Percentiles rank a stretch among this genome's conserved stretches.
These are phyloP conservation scores for Lachnum nothofagi DNA, from an alignment of 2,329 filamentous ascomycete genomes.

Conservation along the genomic window DNA sequence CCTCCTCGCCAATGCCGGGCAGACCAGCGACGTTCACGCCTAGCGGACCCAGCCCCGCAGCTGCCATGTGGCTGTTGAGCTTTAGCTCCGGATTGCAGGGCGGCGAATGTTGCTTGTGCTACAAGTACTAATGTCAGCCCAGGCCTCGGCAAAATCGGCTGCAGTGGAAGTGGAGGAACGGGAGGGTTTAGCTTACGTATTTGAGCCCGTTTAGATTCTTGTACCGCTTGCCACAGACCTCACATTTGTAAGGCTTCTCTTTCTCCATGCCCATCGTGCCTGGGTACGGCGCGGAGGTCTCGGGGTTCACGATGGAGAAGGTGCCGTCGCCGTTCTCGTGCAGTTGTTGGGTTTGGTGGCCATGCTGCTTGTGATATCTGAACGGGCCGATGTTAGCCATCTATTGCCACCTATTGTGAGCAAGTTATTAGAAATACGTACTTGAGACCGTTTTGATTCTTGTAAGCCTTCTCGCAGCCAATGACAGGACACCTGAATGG, in stretches of 20 bases:
- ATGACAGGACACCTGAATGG: constrained; percentile 97
- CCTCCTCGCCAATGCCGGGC: constrained; percentile 51
- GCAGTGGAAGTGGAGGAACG: too few relatives aligned
- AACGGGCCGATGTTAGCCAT: too few relatives aligned
- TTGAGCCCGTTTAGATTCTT: constrained; percentile 98
- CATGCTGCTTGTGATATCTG: constrained; percentile 48
- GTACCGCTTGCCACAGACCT: constrained; percentile 95
- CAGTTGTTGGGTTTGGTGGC: constrained; percentile 92
- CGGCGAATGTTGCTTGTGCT: constrained; percentile 77
- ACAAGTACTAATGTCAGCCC: constrained; percentile 35
- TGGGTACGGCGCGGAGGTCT: constrained; percentile 89
- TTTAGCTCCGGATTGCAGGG: constrained; percentile 83
- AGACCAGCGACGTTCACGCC: constrained; percentile 39
- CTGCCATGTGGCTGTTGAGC: constrained; percentile 34
- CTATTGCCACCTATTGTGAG: too few relatives aligned
- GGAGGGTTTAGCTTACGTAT: constrained; percentile 56
- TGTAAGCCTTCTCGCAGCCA: constrained; percentile 98
- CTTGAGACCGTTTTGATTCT: constrained; percentile 98
- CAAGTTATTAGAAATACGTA: constrained; percentile 46
- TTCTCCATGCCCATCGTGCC: constrained; percentile 99
- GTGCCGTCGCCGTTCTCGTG: constrained; percentile 96
- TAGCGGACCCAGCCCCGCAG: constrained; percentile 29
- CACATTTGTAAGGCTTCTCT: constrained; percentile 97
- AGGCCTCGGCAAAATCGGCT: constrained; percentile 1
- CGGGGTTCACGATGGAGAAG: constrained; percentile 95